Evolutionary conservation across 148 eudicot genomes (phyloP), one percentile per base, ranked within the genome.

Genomic region (Camellia sinensis): DNA sequence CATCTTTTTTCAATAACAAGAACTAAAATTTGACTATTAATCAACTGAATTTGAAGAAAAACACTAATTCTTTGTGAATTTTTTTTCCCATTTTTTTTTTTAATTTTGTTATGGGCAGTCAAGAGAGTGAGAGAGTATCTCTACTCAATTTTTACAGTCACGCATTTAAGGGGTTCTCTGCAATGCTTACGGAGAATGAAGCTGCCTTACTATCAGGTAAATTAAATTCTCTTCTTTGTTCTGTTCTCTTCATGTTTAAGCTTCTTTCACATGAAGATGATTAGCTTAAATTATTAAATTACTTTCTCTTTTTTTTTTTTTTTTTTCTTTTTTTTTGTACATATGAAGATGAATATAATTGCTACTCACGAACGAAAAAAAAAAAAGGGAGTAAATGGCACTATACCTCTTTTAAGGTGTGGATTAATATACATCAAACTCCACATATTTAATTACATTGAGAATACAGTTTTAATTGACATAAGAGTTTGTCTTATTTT

Each of bases 141-240:
- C 76, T 88, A 73, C 78, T 87, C 10, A 89, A 91, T 73, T 86
- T 86, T 17, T 91, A 89, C 75, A 80, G 78, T 75, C 94, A 91
- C 81, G 84, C 91, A 78, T 84, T 89, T 46, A 88, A 85, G 83
- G 94, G 92, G 37, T 91, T 91, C 84, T 88, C 90, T 78, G 94
- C 92, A 19, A 54, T 88, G 71, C 92, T 91, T 43, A 89, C 92
- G 46, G 68, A 86, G 48, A 46, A 73, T 2, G 85, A 89, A 88
- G 94, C 91, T 75, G 84, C 92, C 70, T 71, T 83, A 21, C 86
- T 91, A 79, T 91, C 92, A 37, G 89, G 94, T 91, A 84, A 52
- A 7, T 19, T n/a, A n/a, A n/a, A 7, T 19, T 7, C 48, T 41
- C n/a, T 8, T 62, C 2, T 2, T 3, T 62, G 21, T 5, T 3